These are phyloP conservation scores for Sporisorium sorghi DNA, from an alignment of 1,284 basidiomycete genomes.

Conservation along the genomic window DNA sequence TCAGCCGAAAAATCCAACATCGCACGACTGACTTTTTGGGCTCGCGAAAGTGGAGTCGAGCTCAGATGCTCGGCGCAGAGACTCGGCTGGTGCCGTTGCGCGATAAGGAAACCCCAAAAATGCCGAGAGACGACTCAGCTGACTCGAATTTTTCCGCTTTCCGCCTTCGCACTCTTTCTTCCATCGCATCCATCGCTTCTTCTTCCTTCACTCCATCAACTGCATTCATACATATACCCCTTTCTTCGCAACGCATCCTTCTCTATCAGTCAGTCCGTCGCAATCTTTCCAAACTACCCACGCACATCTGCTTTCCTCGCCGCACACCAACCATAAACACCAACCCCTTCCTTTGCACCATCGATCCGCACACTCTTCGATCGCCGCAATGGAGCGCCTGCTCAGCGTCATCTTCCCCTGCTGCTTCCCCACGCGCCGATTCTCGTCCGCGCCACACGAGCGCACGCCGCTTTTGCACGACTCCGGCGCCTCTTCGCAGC, in stretches of 20 bases:
- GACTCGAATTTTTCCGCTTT: not conserved
- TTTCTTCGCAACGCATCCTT: not conserved
- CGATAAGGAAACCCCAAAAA: conserved; percentile 7
- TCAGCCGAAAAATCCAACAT: conserved; percentile 1
- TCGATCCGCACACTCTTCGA: not conserved
- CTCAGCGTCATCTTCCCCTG: conserved; percentile 35
- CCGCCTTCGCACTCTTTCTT: too few relatives aligned
- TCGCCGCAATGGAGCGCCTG: conserved; percentile 26
- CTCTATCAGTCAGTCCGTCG: too few relatives aligned
- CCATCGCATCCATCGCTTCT: not conserved
- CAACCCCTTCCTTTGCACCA: too few relatives aligned
- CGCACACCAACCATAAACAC: not conserved
- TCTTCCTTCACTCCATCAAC: not conserved
- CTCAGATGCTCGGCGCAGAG: not conserved
- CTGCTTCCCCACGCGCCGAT: conserved; percentile 24
- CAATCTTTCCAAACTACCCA: too few relatives aligned
- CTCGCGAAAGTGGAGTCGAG: conserved; percentile 3
- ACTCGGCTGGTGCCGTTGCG: not conserved
- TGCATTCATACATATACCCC: not conserved
- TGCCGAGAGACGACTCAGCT: not conserved
- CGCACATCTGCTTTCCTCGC: not conserved
- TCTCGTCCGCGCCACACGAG: conserved; percentile 7
- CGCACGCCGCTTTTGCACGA: conserved; percentile 30
- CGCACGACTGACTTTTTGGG: too few relatives aligned
- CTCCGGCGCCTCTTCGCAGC: conserved; percentile 7